Conservation (phyloP, 2,329 filamentous ascomycete species). For the Pyricularia grisea region DNA sequence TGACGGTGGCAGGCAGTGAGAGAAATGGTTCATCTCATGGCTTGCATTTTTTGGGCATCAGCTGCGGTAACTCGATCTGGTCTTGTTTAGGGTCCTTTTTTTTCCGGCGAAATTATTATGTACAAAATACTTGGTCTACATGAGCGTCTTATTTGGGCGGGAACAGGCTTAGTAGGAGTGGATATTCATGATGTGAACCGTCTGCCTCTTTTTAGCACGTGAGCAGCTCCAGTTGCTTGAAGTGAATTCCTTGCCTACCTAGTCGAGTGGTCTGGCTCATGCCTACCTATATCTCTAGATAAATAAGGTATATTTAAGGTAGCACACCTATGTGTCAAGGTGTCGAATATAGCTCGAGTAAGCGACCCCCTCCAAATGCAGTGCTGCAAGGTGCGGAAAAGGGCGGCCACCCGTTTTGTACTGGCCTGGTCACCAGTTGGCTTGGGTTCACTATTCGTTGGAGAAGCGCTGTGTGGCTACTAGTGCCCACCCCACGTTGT, state of each 20-base stretch:
- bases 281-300: too few relatives aligned
- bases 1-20: neutral
- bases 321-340: neutral
- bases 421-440: neutral
- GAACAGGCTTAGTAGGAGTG: neutral
- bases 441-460: neutral
- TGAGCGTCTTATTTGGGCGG: neutral
- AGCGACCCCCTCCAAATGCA: neutral
- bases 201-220: too few relatives aligned
- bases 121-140: neutral
- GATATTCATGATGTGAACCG: neutral
- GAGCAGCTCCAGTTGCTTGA: neutral
- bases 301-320: too few relatives aligned
- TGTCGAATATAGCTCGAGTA: neutral
- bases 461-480: neutral
- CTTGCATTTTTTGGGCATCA: neutral
- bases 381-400: neutral
- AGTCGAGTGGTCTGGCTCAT: neutral
- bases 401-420: neutral
- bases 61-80: neutral
- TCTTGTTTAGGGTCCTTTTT: neutral
- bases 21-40: neutral
- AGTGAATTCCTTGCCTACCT: neutral
- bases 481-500: neutral
- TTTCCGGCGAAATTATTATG: neutral